Evolutionary conservation across 805 yeast genomes (phyloP), one percentile per base, ranked within the genome.

Genomic region (Candida maltosa): DNA sequence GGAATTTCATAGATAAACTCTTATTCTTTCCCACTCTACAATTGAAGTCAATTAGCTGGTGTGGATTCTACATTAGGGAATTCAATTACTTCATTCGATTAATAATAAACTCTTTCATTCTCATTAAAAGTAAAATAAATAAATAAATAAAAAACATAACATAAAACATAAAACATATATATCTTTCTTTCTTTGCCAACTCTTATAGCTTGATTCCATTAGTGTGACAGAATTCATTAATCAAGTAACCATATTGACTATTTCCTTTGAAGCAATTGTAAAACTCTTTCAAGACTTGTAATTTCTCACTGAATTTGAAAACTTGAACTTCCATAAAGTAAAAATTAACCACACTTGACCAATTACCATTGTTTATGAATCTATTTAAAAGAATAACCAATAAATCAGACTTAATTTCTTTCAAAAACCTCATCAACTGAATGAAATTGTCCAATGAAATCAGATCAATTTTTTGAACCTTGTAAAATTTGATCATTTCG

Each of bases 251-350:
- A 14, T 30, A 10, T 32, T 22, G 6, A 20, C 27, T 40, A 60
- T 62, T n/a, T 48, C 47, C 31, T 3, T 22, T 30, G 32, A 60
- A 59, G 10, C 60, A 49, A 11, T 37, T 16, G 30, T 52, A 47
- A 31, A 64, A 51, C 18, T 38, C 37, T 8, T 44, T 34, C 32
- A 65, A 46, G 3, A 62, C 27, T 10, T 37, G 35, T 6, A 31
- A 17, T 17, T 52, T 50, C 16, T 60, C 63, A 7, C 35, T 37
- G 1, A 32, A 11, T 9, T 46, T 44, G 8, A 24, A 26, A 5
- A 62, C 26, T 16, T 41, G 35, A 6, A 57, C 48, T 34, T 58
- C 58, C 42, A 65, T 39, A 33, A 60, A 58, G 34, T 58, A 62
- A 31, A 60, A 60, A 39, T 58, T 60, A 18, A 64, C 22, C 6